Evolutionary conservation across 1,284 basidiomycete genomes (phyloP), one percentile per base, ranked within the genome.

Genomic region (Entoloma clypeatum): DNA sequence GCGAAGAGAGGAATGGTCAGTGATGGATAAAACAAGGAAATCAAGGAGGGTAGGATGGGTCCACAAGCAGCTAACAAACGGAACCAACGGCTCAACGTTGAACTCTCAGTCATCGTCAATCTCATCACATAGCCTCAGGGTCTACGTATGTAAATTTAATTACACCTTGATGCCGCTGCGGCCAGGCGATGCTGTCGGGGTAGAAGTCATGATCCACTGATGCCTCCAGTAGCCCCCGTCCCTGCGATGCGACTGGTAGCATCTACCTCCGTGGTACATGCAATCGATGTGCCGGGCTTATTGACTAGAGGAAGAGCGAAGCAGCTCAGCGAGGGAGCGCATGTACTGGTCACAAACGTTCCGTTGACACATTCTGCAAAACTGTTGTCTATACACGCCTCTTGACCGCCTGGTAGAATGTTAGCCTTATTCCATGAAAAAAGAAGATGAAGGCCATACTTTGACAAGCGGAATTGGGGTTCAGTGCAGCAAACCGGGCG

Each of bases 251-350:
- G 56, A 6, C 62, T 55, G 7, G 44, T 29, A 2, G 63, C 67
- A 45, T 70, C 68, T 3, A 55, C 54, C 17, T 49, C 39, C 0
- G 65, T 67, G 3, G 57, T 59, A 41, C 69, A 71, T 14, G 67
- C 50, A 31, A 71, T 54, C 3, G 59, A 62, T 7, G 73, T 75
- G 21, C 74, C 74, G 1, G 67, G 43, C 11, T 55, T 59, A 50
- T 73, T 72, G 24, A 75, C 71, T 10, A 76, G 61, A 9, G 74
- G 74, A 25, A 76, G 64, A 8, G 69, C 70, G 25, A 63, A 59
- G 43, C 74, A 76, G 39, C 54, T 53, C 29, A 63, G 49, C 3
- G 58, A 54, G 5, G 43, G 53, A 10, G 57, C 52, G 49, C 72
- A 74, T 1, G 55, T 33, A 1, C 58, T 58, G 21, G 54, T 41